A percentile compares a stretch with the other conserved stretches of the same genome.
Evolutionary conservation across 1,139 yeast genomes (phyloP).

Genomic region (Candida tunisiensis): DNA sequence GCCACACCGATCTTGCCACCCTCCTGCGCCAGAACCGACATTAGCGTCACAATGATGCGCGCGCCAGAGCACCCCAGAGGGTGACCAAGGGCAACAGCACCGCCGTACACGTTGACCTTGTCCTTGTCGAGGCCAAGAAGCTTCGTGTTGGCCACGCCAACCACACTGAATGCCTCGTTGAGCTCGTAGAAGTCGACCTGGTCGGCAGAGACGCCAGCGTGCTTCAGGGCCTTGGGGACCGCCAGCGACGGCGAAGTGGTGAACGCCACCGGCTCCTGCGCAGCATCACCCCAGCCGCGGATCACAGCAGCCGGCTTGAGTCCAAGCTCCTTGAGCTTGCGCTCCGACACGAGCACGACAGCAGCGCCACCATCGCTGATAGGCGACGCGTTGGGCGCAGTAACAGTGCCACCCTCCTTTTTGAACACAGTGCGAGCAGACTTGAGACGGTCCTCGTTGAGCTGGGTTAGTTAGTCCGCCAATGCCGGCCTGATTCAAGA

Average conservation of each 20-base stretch:
- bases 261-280: slow-evolving; percentile 83
- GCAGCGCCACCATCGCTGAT: slow-evolving; percentile 98
- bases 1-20: slow-evolving; percentile 82
- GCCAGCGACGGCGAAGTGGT: slow-evolving; percentile 92
- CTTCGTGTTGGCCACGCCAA: slow-evolving; percentile 81
- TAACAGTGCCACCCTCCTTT: slow-evolving; percentile 77
- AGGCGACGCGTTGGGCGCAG: slow-evolving; percentile 94
- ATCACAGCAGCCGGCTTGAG: slow-evolving; percentile 80
- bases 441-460: slow-evolving; percentile 59
- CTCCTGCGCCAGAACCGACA: slow-evolving; percentile 55
- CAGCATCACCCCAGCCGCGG: slow-evolving; percentile 96
- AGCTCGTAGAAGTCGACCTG: slow-evolving; percentile 75
- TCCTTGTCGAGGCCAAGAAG: slow-evolving; percentile 44
- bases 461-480: no score
- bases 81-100: slow-evolving; percentile 96
- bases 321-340: slow-evolving; percentile 66
- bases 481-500: no score
- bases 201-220: slow-evolving; percentile 45
- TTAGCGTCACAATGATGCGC: slow-evolving; percentile 77
- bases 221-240: slow-evolving; percentile 87
- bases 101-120: slow-evolving; percentile 89
- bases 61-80: slow-evolving; percentile 98
- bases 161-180: slow-evolving; percentile 95
- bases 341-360: slow-evolving; percentile 66
- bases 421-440: slow-evolving; percentile 87